A percentile compares a stretch with the other conserved stretches of the same genome.
Conservation (phyloP, 257 asterid species). For the Solanum megistacrolobum region DNA sequence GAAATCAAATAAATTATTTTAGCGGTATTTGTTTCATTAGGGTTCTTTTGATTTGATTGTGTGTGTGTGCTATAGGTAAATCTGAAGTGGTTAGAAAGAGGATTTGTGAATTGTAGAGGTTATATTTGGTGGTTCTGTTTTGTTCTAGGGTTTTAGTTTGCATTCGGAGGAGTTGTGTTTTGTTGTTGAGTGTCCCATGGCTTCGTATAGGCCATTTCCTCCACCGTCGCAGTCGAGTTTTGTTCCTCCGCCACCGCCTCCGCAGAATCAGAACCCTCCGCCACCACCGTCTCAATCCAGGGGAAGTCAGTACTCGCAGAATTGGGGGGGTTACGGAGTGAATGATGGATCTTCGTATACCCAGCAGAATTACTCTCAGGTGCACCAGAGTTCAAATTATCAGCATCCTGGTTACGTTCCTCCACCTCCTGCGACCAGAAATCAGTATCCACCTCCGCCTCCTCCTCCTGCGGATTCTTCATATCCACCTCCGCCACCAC, state of each 20-base stretch:
- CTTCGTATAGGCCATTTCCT: conserved; percentile 84
- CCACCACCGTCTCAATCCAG: conserved; percentile 39
- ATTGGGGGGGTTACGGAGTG: conserved; percentile 18
- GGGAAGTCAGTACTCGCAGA: conserved; percentile 15
- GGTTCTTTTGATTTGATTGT: neutral
- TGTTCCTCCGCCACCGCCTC: conserved; percentile 54
- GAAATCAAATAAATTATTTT: neutral
- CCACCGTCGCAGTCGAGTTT: conserved; percentile 51
- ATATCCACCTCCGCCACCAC: conserved; percentile 58
- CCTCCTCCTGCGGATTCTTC: conserved; percentile 77
- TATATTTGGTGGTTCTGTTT: neutral
- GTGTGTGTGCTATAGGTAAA: neutral
- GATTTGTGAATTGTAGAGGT: neutral
- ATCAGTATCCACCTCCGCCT: conserved; percentile 51
- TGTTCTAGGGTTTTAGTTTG: conserved; percentile 12
- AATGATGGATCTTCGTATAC: conserved; percentile 21
- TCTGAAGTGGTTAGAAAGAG: neutral
- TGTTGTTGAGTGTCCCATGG: conserved; percentile 23
- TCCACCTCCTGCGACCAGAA: conserved; percentile 40
- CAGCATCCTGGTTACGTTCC: conserved; percentile 42
- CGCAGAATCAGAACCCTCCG: conserved; percentile 32
- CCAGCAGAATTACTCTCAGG: conserved; percentile 2
- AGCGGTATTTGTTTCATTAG: neutral
- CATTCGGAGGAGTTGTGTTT: neutral
- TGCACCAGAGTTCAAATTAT: neutral